These are phyloP conservation scores for Mediolabrus comicus DNA, from an alignment of 108 stramenopile genomes.

Conservation along the genomic window DNA sequence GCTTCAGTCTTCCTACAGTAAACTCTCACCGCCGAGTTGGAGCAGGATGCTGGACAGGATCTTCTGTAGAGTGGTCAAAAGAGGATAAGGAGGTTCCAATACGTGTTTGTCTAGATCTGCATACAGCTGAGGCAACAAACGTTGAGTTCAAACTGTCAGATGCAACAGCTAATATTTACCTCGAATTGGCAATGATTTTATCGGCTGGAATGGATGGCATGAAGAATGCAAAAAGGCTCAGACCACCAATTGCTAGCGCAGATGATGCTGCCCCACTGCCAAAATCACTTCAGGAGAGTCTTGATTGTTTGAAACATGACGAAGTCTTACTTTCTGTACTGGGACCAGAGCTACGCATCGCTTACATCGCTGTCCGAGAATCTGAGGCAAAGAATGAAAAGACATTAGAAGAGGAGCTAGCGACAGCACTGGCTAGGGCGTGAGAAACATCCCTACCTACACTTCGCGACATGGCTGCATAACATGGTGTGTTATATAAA, in stretches of 20 bases:
- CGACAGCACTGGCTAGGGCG: conserved; percentile 24
- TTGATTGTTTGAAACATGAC: conserved; percentile 53
- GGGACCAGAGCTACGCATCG: conserved; percentile 49
- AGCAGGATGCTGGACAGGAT: conserved; percentile 83
- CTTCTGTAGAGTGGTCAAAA: conserved; percentile 59
- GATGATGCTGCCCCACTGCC: conserved; percentile 38
- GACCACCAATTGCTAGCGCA: conserved; percentile 41
- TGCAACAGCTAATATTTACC: conserved; percentile 67
- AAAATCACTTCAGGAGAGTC: conserved; percentile 44
- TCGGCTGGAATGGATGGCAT: conserved; percentile 72
- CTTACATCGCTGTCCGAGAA: conserved; percentile 57
- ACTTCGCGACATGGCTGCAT: no score
- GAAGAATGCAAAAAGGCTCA: conserved; percentile 25
- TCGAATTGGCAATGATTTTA: conserved; percentile 65
- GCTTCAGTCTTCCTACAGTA: conserved; percentile 64
- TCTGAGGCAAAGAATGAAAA: conserved; percentile 41
- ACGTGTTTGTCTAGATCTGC: conserved; percentile 60
- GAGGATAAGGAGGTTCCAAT: conserved; percentile 81
- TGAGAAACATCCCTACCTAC: conserved; percentile 1
- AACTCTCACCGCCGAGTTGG: conserved; percentile 80
- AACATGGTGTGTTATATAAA: no score
- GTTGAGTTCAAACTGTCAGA: conserved; percentile 77
- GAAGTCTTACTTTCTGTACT: conserved; percentile 41
- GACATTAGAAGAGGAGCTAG: conserved; percentile 53
- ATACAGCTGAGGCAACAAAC: conserved; percentile 51